A percentile compares a stretch with the other conserved stretches of the same genome.
phyloP scores from a whole-genome alignment of 495 filamentous ascomycete species.

The Recurvomyces mirabilis region DNA sequence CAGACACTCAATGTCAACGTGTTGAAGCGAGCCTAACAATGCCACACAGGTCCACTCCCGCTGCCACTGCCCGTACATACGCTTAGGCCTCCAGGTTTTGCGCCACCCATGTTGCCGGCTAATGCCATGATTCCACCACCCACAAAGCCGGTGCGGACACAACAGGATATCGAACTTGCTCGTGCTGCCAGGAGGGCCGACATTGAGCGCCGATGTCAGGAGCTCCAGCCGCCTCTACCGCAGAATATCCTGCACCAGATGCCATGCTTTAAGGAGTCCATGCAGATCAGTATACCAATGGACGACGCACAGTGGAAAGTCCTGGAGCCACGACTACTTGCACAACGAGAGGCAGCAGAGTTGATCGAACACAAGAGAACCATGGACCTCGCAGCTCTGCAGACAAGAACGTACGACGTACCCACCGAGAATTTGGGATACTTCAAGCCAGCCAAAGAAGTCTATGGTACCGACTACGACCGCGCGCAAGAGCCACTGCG shows the following conservation, averaged over 20 bases:
- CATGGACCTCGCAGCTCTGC: constrained; percentile 32
- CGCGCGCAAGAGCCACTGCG: constrained; percentile 53
- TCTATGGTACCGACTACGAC: constrained; percentile 54
- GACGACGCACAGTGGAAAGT: constrained; percentile 54
- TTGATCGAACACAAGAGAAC: constrained; percentile 38
- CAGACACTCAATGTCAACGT: too few relatives aligned
- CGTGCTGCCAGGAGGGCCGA: constrained; percentile 42
- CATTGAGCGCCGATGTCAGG: constrained; percentile 54
- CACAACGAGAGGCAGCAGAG: constrained; percentile 51
- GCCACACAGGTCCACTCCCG: too few relatives aligned
- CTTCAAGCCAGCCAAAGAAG: constrained; percentile 46
- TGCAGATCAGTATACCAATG: constrained; percentile 51
- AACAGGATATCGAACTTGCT: constrained; percentile 40
- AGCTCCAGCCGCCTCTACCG: constrained; percentile 49
- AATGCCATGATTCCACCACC: too few relatives aligned
- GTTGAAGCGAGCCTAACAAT: too few relatives aligned
- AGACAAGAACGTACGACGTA: constrained; percentile 36
- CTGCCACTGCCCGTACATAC: too few relatives aligned
- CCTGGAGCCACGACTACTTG: constrained; percentile 51
- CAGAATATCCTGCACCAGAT: constrained; percentile 51
- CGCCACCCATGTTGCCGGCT: too few relatives aligned
- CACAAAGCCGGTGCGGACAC: constrained; percentile 29
- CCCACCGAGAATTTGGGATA: constrained; percentile 32
- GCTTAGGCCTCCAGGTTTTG: background rate
- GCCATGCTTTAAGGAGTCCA: constrained; percentile 57